These are phyloP conservation scores for Globisporangium emineosum DNA, from an alignment of 352 stramenopile species.

Conservation along the genomic window DNA sequence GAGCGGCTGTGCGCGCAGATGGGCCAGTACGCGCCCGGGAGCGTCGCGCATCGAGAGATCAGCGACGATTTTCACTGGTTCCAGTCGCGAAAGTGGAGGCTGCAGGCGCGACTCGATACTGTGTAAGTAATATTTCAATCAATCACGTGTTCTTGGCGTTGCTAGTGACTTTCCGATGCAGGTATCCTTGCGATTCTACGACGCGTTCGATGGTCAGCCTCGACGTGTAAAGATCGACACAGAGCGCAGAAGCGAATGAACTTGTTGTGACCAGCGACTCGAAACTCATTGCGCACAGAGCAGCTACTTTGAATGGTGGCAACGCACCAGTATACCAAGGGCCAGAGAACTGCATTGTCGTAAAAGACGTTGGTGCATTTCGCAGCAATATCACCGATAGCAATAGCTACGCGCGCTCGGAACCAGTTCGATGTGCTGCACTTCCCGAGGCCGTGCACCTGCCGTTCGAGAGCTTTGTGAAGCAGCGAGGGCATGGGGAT, in stretches of 20 bases:
- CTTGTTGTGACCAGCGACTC: neutral
- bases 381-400: slow-evolving; percentile 13
- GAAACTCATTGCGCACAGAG: neutral
- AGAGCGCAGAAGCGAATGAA: slow-evolving; percentile 15
- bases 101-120: neutral
- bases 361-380: slow-evolving; percentile 34
- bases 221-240: slow-evolving; percentile 55
- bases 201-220: slow-evolving; percentile 74
- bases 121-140: too few relatives aligned
- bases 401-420: slow-evolving; percentile 31
- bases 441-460: slow-evolving; percentile 68
- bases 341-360: slow-evolving; percentile 31
- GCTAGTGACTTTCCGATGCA: too few relatives aligned
- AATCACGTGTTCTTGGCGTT: too few relatives aligned
- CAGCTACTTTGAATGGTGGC: neutral
- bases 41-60: neutral
- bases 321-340: neutral
- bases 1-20: neutral
- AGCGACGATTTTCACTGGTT: neutral
- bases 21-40: neutral
- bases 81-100: neutral
- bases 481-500: slow-evolving; percentile 15
- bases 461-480: slow-evolving; percentile 38
- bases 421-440: slow-evolving; percentile 79
- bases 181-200: too few relatives aligned